A percentile compares a stretch with the other conserved stretches of the same genome.
Conservation (phyloP, 2,329 filamentous ascomycete species). For the Coleophoma eucalyptorum region DNA sequence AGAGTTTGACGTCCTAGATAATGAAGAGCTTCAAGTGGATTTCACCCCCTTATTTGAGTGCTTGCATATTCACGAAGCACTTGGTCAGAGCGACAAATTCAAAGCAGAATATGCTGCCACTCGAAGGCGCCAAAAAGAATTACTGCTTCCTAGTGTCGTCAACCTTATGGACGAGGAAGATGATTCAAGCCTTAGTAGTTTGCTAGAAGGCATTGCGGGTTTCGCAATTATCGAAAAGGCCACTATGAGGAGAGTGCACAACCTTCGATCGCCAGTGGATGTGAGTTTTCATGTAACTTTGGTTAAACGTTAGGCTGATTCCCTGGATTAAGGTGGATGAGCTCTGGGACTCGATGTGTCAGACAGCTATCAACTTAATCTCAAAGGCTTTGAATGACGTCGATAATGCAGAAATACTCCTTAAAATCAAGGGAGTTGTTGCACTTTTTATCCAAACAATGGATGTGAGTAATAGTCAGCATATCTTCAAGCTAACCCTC, state of each 20-base stretch:
- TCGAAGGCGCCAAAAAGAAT: slow-evolving; percentile 83
- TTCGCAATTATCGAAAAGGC: slow-evolving; percentile 96
- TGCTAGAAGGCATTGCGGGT: slow-evolving; percentile 90
- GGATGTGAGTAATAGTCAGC: slow-evolving; percentile 57
- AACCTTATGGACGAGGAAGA: slow-evolving; percentile 81
- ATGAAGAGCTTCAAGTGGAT: slow-evolving; percentile 91
- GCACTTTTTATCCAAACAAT: slow-evolving; percentile 97
- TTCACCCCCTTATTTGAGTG: slow-evolving; percentile 95
- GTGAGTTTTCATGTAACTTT: slow-evolving; percentile 42
- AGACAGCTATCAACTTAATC: slow-evolving; percentile 78
- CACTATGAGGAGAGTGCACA: slow-evolving; percentile 82
- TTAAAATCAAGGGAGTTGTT: slow-evolving; percentile 94
- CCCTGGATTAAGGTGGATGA: slow-evolving; percentile 72
- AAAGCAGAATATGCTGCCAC: slow-evolving; percentile 89
- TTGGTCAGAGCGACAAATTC: slow-evolving; percentile 90
- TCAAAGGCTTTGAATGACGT: slow-evolving; percentile 74
- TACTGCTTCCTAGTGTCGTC: slow-evolving; percentile 75
- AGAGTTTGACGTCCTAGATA: slow-evolving; percentile 92
- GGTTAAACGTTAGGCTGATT: slow-evolving; percentile 9
- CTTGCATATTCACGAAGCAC: slow-evolving; percentile 90
- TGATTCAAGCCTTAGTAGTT: slow-evolving; percentile 78
- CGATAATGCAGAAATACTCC: slow-evolving; percentile 80
- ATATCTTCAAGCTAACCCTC: background rate
- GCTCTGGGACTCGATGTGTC: slow-evolving; percentile 97
- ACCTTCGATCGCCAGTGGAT: slow-evolving; percentile 77